Percentiles rank a stretch among this genome's conserved stretches.
phyloP scores from a whole-genome alignment of 2,329 filamentous ascomycete species.

The Sphaerostilbella broomeana region DNA sequence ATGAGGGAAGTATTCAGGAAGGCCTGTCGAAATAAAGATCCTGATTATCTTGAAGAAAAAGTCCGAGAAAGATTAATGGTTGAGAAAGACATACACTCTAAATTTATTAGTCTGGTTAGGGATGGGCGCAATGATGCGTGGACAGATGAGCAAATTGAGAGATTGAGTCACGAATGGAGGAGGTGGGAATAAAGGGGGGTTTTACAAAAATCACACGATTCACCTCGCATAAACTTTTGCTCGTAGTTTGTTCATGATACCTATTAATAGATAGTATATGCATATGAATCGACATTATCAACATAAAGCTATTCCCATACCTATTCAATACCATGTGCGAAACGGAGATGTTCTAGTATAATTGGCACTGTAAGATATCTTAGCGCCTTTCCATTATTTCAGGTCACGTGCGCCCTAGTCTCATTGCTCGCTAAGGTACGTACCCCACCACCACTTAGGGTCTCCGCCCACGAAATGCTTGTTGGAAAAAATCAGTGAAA shows the following conservation, averaged over 20 bases:
- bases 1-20: constrained; percentile 70
- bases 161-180: constrained; percentile 50
- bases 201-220: constrained; percentile 7
- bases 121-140: constrained; percentile 29
- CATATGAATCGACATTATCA: no score
- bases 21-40: constrained; percentile 61
- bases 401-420: background rate
- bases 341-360: no score
- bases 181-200: constrained; percentile 47
- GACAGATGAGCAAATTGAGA: constrained; percentile 38
- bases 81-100: constrained; percentile 52
- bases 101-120: constrained; percentile 39
- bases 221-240: no score
- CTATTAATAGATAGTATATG: no score
- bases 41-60: constrained; percentile 52
- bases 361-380: background rate
- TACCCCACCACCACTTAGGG: constrained; percentile 30
- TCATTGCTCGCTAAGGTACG: constrained; percentile 24
- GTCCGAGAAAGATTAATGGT: constrained; percentile 53
- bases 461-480: constrained; percentile 34
- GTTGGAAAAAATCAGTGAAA: constrained; percentile 31
- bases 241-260: no score
- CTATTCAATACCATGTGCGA: no score
- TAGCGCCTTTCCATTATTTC: no score
- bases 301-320: no score